Conservation (phyloP, 345 rosid genomes). For the Abelmoschus esculentus region DNA sequence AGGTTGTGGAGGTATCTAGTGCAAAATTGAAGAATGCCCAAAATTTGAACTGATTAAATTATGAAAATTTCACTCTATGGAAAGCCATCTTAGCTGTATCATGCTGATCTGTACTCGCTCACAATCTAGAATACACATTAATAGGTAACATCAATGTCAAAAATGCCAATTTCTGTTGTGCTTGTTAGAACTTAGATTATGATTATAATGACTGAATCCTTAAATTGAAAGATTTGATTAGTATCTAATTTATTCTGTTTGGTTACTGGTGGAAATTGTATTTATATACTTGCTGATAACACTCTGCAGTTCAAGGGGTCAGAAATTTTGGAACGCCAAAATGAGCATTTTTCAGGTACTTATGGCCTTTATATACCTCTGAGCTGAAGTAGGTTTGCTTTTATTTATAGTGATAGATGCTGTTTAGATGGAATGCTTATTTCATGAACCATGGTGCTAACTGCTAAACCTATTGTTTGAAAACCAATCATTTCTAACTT, state of each 20-base stretch:
- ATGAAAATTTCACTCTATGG: neutral
- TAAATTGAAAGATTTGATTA: neutral
- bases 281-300: neutral
- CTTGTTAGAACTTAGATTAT: neutral
- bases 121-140: too few relatives aligned
- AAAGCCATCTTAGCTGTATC: neutral
- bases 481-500: neutral
- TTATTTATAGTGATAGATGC: too few relatives aligned
- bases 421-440: neutral
- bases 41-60: neutral
- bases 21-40: neutral
- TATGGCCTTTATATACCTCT: neutral
- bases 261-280: neutral
- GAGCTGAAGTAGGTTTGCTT: neutral
- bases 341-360: slow-evolving; percentile 62
- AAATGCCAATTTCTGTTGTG: neutral
- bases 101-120: neutral
- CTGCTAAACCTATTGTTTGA: neutral
- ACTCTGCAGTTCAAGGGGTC: slow-evolving; percentile 66
- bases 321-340: slow-evolving; percentile 58
- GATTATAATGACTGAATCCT: neutral
- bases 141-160: neutral
- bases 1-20: neutral
- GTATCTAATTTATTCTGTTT: neutral
- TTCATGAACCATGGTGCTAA: neutral